A percentile compares a stretch with the other conserved stretches of the same genome.
Conservation (phyloP, 2,329 filamentous ascomycete genomes). For the Apiospora marii region DNA sequence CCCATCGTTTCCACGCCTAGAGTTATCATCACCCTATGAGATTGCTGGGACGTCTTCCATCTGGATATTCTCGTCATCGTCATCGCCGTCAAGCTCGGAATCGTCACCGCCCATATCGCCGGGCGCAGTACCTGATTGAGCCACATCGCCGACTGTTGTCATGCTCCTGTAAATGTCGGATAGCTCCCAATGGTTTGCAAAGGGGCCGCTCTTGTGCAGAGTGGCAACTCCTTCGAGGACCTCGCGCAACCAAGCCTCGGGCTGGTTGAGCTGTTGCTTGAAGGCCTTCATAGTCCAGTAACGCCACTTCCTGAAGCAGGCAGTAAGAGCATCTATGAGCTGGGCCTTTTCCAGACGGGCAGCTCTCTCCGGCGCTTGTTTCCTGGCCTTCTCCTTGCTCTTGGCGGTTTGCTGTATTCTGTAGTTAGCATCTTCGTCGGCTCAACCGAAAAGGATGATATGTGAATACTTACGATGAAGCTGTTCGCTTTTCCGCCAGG, state of each 20-base stretch:
- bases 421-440: constrained; percentile 25
- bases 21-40: constrained; percentile 29
- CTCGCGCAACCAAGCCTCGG: constrained; percentile 91
- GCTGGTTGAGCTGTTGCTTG: constrained; percentile 79
- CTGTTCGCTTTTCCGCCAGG: constrained; percentile 54
- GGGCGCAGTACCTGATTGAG: constrained; percentile 59
- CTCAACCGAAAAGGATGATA: constrained; percentile 20
- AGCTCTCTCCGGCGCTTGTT: constrained; percentile 60
- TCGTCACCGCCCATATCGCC: constrained; percentile 53
- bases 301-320: constrained; percentile 82
- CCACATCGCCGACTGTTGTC: constrained; percentile 57
- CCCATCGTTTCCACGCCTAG: background rate
- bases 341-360: constrained; percentile 90
- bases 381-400: constrained; percentile 71
- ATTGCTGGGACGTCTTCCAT: constrained; percentile 77
- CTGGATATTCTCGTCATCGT: constrained; percentile 70
- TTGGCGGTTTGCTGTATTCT: constrained; percentile 34
- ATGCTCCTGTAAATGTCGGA: constrained; percentile 67
- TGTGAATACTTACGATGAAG: constrained; percentile 63
- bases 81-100: constrained; percentile 68
- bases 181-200: constrained; percentile 86
- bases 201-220: constrained; percentile 82
- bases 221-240: constrained; percentile 84
- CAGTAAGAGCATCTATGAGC: constrained; percentile 84
- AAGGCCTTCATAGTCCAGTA: constrained; percentile 96